Evolutionary conservation across 2,329 filamentous ascomycete species (phyloP).

Genomic region (Fusarium nodosum): DNA sequence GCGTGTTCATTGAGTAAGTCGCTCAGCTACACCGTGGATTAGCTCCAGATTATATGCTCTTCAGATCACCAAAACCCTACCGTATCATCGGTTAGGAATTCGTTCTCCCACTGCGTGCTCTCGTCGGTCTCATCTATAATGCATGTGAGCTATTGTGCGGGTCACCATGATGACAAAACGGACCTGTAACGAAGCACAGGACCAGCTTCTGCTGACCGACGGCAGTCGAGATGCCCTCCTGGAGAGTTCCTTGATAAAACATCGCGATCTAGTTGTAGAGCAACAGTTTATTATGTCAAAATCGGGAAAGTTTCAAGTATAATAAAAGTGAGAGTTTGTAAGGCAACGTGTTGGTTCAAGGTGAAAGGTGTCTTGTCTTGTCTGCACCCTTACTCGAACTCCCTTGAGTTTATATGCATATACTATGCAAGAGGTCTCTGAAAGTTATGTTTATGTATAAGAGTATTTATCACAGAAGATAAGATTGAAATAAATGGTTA

Average conservation of each 20-base stretch:
- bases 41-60: constrained; percentile 18
- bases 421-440: background rate
- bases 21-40: constrained; percentile 61
- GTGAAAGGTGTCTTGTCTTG: constrained; percentile 45
- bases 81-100: constrained; percentile 71
- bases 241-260: constrained; percentile 86
- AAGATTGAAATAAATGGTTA: constrained; percentile 4
- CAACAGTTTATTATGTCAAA: background rate
- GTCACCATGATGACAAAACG: constrained; percentile 42
- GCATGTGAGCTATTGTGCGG: constrained; percentile 33
- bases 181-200: constrained; percentile 86
- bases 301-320: background rate
- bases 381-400: background rate
- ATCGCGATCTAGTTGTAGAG: constrained; percentile 59
- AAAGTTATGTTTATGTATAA: background rate
- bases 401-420: constrained; percentile 17
- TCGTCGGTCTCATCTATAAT: constrained; percentile 66
- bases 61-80: constrained; percentile 57
- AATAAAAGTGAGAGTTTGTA: background rate
- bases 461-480: background rate
- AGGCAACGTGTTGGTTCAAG: constrained; percentile 22
- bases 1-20: constrained; percentile 71
- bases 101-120: constrained; percentile 79
- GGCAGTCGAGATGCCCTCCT: constrained; percentile 83
- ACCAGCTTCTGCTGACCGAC: constrained; percentile 82